Base-by-base conservation (phyloP, 306 rosid species). In the Oxytropis ochrocephala region DNA sequence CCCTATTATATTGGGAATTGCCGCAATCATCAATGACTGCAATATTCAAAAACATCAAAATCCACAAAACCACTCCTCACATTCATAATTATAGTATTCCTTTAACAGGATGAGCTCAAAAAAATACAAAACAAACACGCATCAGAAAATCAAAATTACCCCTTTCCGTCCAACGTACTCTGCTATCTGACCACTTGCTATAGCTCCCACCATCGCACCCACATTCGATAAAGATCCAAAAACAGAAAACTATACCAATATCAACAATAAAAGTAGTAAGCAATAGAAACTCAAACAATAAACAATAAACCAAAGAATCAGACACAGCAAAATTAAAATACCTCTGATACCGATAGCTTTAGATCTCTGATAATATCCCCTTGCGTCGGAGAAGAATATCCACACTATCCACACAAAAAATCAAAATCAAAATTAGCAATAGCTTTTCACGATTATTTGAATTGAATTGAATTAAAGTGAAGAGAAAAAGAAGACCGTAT, bases 141-240 rank as follows among this genome's bases (percentile, higher is more conserved):
- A 13, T 14, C 10, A 7, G 2, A 48, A 13, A 50, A 7, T 0
- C 2, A 59, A 44, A 73, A 48, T 9, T 90, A 90, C 97, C 89
- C 97, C 97, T 83, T 90, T 90, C 21, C 97, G 87, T 5, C 97
- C 97, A 0, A 86, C 70, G 52, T 82, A 88, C 59, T 90, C 97
- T 56, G 95, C 82, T 58, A 90, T 86, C 79, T 90, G 97, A 73
- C 97, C 97, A 79, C 97, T 90, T 2, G 95, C 85, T 57, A 90
- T 83, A 60, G 97, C 97, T 30, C 97, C 97, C 64, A 90, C 90
- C 97, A 90, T 86, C 0, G 97, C 95, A 27, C 97, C 97, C 67
- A 90, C 97, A 66, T 90, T 90, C 12, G 97, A 86, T 41, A 90
- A 79, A 58, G 97, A 90, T 65, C 97, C 97, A 53, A 90, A 88